Evolutionary conservation across 345 rosid genomes (phyloP).

Genomic region (Populus euphratica): DNA sequence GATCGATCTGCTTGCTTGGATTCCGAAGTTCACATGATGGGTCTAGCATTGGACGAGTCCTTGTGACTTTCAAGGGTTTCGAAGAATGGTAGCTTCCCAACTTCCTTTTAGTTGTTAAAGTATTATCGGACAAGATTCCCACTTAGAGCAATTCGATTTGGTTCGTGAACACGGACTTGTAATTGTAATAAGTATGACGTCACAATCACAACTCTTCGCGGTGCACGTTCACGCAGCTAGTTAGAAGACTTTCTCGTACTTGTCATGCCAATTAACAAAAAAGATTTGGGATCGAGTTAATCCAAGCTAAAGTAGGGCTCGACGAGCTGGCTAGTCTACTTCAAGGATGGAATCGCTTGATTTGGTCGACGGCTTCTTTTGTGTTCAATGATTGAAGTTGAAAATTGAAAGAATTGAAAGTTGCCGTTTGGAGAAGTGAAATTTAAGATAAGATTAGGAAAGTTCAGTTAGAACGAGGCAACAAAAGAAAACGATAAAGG

Average conservation of each 20-base stretch:
- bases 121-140: not conserved
- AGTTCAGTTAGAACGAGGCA: no score
- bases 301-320: no score
- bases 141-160: not conserved
- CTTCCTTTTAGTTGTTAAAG: not conserved
- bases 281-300: not conserved
- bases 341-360: no score
- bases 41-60: not conserved
- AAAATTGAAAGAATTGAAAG: no score
- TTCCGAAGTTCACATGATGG: not conserved
- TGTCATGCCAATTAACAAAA: not conserved
- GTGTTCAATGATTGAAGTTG: not conserved
- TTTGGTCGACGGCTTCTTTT: not conserved
- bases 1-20: not conserved
- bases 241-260: not conserved
- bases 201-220: not conserved
- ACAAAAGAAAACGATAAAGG: no score
- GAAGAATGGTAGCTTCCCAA: not conserved
- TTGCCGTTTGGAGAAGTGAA: no score
- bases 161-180: not conserved
- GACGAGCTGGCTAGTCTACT: no score
- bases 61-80: not conserved
- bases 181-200: not conserved
- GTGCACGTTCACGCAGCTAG: not conserved
- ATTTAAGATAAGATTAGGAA: no score